phyloP scores from a whole-genome alignment of 1,139 yeast genomes.

The Blastobotrys elegans region DNA sequence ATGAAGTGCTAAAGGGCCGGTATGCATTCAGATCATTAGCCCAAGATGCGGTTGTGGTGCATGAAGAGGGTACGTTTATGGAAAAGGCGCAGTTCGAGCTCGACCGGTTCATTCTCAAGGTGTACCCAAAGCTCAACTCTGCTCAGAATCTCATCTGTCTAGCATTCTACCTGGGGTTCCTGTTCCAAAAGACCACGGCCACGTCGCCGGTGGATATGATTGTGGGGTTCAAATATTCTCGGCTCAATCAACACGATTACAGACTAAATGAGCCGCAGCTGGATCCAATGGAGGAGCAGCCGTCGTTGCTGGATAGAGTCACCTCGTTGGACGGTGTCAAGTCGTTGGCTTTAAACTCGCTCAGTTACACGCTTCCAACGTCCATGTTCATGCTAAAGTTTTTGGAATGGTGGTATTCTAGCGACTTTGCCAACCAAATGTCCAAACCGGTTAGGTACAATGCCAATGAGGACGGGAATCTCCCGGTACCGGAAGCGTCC shows the following conservation, averaged over 20 bases:
- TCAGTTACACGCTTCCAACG: conserved; percentile 58
- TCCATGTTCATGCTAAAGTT: conserved; percentile 82
- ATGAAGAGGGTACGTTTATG: conserved; percentile 17
- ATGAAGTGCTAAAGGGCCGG: conserved; percentile 61
- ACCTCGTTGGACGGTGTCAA: conserved; percentile 11
- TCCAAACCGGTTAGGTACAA: conserved; percentile 51
- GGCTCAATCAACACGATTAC: conserved; percentile 62
- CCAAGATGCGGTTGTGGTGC: conserved; percentile 30
- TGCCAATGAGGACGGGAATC: conserved; percentile 33
- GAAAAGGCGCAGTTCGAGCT: conserved; percentile 28
- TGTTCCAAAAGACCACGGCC: conserved; percentile 63
- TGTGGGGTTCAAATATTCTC: conserved; percentile 62
- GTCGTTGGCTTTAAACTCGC: conserved; percentile 17
- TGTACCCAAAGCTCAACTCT: conserved; percentile 59
- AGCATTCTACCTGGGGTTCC: conserved; percentile 56
- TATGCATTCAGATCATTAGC: conserved; percentile 48
- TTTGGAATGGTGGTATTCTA: conserved; percentile 91
- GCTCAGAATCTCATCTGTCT: conserved; percentile 48
- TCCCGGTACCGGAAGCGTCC: conserved; percentile 46
- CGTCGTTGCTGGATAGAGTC: conserved; percentile 7
- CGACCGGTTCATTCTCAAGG: conserved; percentile 47
- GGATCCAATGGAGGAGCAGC: conserved; percentile 11
- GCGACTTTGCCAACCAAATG: conserved; percentile 64
- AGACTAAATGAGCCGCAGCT: conserved; percentile 36
- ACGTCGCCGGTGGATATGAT: conserved; percentile 61